Base-by-base conservation (phyloP, 2,329 filamentous ascomycete species). In the Remersonia thermophila region DNA sequence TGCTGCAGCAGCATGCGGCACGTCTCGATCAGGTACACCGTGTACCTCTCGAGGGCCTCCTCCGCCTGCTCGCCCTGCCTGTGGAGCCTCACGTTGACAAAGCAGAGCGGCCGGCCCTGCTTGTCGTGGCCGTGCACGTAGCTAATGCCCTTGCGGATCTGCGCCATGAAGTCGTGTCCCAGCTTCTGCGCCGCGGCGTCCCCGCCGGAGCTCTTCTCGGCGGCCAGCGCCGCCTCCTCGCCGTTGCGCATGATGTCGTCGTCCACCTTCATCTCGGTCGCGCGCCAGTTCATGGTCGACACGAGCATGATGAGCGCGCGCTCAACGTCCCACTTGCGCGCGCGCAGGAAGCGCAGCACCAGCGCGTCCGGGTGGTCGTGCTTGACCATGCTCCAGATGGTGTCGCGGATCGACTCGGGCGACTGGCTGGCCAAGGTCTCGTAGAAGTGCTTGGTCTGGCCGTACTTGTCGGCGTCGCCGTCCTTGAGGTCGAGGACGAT, bases 291-390 rank as follows among this genome's bases (percentile, higher is more conserved):
- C 73, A 96, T 83, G 1, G 91, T 94, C 2, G 85, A 85, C 30
- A 98, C 72, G 57, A 95, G 64, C 91, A 98, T 98, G 47, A 94
- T 72, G 17, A 96, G 68, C 3, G 91, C 91, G 55, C 85, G 86
- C 35, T 94, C 80, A 13, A 94, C 77, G 53, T 98, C 85, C 91
- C 91, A 98, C 60, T 93, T 93, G 31, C 86, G 71, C n/a, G 86
- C 86, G 35, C 86, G 71, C 38, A 94, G 65, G 58, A 93, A 94
- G 29, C 86, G 77, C 39, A 94, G 62, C 12, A 89, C 62, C 13
- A 93, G 65, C 2, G 80, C 81, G 60, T 98, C 91, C 0, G 91
- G 91, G 54, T 96, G 77, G 53, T 98, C 91, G 51, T 91, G 80
- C 65, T 96, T 98, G 40, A 89, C 74, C 85, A 95, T 93, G 47